phyloP scores from a whole-genome alignment of 129 eudicot species.

The Deinandra increscens region DNA sequence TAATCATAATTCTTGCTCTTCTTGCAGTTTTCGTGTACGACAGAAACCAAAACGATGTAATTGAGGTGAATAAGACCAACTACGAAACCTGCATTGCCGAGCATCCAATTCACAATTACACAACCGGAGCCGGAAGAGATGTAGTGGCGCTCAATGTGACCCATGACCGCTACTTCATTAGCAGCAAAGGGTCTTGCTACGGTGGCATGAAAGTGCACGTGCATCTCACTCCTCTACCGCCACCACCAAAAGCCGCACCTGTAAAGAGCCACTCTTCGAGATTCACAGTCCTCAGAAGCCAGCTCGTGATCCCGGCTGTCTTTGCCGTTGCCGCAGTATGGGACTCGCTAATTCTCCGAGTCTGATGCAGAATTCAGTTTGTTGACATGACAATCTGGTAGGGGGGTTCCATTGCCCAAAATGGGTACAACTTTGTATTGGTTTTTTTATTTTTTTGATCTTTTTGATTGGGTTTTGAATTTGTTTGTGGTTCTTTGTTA shows the following conservation, averaged over 20 bases:
- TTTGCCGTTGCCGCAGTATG: constrained; percentile 65
- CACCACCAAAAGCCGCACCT: constrained; percentile 64
- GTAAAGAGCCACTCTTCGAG: constrained; percentile 39
- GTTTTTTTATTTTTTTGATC: not conserved
- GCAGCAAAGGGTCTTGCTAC: constrained; percentile 80
- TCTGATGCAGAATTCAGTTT: constrained; percentile 25
- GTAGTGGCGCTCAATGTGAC: constrained; percentile 74
- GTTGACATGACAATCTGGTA: not conserved
- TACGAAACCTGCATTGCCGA: constrained; percentile 75
- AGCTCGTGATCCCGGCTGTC: constrained; percentile 54
- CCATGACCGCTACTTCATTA: constrained; percentile 64
- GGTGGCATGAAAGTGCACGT: constrained; percentile 81
- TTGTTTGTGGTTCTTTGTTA: constrained; percentile 25
- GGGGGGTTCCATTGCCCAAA: constrained; percentile 28
- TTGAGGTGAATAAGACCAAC: constrained; percentile 83
- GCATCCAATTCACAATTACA: constrained; percentile 71
- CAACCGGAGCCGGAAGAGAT: constrained; percentile 88
- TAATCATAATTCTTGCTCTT: constrained; percentile 1
- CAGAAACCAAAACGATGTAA: constrained; percentile 67
- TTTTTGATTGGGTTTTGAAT: constrained; percentile 27
- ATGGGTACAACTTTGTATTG: constrained; percentile 29
- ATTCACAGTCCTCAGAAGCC: constrained; percentile 39
- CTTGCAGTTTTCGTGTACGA: constrained; percentile 83
- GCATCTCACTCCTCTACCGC: constrained; percentile 52
- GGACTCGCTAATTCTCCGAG: constrained; percentile 51